Percentiles rank a stretch among this genome's conserved stretches.
Conservation (phyloP, 768 basidiomycete genomes). For the Boletus pseudo-olivaceus region DNA sequence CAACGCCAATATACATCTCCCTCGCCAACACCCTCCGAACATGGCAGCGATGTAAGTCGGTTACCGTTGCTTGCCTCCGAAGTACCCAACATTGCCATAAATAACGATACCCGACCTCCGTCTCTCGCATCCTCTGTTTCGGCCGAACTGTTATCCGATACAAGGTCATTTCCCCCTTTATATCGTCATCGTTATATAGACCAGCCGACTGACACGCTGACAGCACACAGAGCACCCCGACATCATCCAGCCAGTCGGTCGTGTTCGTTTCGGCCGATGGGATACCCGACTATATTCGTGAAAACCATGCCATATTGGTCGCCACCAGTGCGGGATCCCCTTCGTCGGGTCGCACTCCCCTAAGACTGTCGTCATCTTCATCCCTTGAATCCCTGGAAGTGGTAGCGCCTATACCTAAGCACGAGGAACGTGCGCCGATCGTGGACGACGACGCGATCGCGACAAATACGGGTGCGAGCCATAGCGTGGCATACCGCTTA, state of each 20-base stretch:
- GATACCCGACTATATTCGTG: slow-evolving; percentile 30
- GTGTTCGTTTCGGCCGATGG: slow-evolving; percentile 30
- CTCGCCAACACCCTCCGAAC: slow-evolving; percentile 29
- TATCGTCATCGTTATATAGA: background rate
- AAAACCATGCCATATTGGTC: slow-evolving; percentile 30
- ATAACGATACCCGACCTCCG: slow-evolving; percentile 4
- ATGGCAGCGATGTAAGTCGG: slow-evolving; percentile 18
- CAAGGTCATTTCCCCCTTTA: slow-evolving; percentile 10
- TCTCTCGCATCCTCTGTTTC: slow-evolving; percentile 15
- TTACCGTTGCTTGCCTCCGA: background rate
- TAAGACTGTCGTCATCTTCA: slow-evolving; percentile 23
- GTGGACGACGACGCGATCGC: background rate
- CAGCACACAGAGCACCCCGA: slow-evolving; percentile 5
- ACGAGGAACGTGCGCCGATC: background rate
- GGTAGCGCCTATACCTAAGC: background rate
- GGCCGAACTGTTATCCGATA: slow-evolving; percentile 11
- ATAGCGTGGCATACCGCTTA: slow-evolving; percentile 21
- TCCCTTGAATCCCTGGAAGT: slow-evolving; percentile 22
- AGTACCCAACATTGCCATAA: background rate
- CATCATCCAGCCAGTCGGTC: slow-evolving; percentile 22
- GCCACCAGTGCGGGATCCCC: slow-evolving; percentile 28
- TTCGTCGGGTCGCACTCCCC: slow-evolving; percentile 15
- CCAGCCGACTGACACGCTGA: background rate
- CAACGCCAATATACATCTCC: slow-evolving; percentile 9
- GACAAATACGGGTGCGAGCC: background rate